Evolutionary conservation across 2,329 filamentous ascomycete genomes (phyloP), one percentile per base, ranked within the genome.

Genomic region (Claviceps spartinae): DNA sequence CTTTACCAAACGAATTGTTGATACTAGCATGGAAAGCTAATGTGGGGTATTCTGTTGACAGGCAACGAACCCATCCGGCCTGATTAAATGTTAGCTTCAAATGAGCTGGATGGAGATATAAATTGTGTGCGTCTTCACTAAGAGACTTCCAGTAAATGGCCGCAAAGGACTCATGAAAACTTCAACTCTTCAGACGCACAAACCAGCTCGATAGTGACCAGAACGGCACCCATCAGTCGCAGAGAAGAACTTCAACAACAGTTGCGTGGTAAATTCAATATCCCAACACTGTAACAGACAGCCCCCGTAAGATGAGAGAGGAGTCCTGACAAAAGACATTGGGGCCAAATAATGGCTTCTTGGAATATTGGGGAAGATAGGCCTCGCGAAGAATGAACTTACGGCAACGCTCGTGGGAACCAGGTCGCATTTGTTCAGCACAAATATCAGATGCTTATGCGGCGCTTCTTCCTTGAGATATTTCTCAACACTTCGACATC

Each of bases 231-330:
- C 75, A 74, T 85, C 86, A 83, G 78, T 77, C 80, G 76, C 61
- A 62, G 65, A 63, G 63, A 63, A 51, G 60, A 66, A 58, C 63
- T 59, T 26, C 60, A 59, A 54, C 42, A 56, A 61, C 64, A 63
- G 59, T 65, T 60, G 66, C 68, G 60, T 73, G 76, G 76, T 67
- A 64, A 66, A 4, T 48, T 96, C 75, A 69, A 83, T 98, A 81
- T 97, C 84, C 93, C 93, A 96, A 88, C 82, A 85, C 85, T 88
- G 87, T 98, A 98, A 98, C 93, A 94, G 90, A 88, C 79, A 72
- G 75, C 81, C 82, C 83, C 85, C 88, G 93, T 82, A 67, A 76
- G 75, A 71, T 68, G 71, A 77, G 69, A 72, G 74, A 77, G 83
- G 79, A 76, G 86, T 94, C 91, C 93, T 94, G 88, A 93, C 89